These are phyloP conservation scores for Solanum neorickii DNA, from an alignment of 257 asterid genomes.

Conservation along the genomic window DNA sequence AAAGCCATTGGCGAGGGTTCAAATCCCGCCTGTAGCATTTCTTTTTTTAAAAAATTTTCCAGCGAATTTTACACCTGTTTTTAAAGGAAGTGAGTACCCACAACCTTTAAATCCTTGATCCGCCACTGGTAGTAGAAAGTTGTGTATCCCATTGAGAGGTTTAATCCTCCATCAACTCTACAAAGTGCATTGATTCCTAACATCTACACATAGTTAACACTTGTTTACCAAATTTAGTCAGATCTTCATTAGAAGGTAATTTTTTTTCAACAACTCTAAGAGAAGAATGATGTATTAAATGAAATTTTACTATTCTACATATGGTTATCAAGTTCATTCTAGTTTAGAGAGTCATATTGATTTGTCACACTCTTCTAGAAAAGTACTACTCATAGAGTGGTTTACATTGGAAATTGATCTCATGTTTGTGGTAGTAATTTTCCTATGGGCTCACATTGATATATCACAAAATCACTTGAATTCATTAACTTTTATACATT, in stretches of 20 bases:
- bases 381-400: not conserved
- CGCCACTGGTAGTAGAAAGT: no score
- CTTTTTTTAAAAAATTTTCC: no score
- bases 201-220: not conserved
- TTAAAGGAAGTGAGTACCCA: no score
- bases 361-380: not conserved
- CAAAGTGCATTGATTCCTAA: not conserved
- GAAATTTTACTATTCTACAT: not conserved
- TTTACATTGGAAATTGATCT: no score
- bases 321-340: not conserved
- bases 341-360: not conserved
- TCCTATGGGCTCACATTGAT: no score
- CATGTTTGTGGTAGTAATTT: no score
- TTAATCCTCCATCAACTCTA: not conserved
- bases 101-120: no score
- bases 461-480: no score
- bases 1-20: no score
- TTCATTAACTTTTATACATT: no score
- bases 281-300: not conserved
- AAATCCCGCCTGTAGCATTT: no score
- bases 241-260: not conserved
- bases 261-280: not conserved
- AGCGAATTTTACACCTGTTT: no score
- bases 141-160: not conserved
- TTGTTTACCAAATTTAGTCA: not conserved